Conservation (phyloP, 129 eudicot species). For the Mikania micrantha region DNA sequence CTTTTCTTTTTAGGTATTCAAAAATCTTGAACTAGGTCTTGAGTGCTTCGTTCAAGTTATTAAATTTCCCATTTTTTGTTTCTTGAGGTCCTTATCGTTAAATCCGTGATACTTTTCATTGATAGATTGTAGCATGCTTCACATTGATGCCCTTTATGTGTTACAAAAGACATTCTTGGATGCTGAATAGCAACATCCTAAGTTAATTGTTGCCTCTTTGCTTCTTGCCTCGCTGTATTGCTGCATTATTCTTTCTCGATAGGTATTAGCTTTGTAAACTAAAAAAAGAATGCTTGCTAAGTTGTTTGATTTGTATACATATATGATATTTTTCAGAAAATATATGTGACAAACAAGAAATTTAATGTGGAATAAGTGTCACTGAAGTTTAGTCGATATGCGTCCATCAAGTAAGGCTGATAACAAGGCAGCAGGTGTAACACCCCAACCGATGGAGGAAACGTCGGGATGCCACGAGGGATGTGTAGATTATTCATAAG, state of each 20-base stretch:
- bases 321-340: slow-evolving; percentile 11
- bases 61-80: no score
- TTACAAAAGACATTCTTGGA: neutral
- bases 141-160: neutral
- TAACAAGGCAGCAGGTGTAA: slow-evolving; percentile 70
- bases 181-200: neutral
- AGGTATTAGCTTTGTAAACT: neutral
- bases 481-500: no score
- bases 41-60: no score
- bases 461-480: no score
- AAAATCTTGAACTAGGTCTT: no score
- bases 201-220: neutral
- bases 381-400: slow-evolving; percentile 32
- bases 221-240: neutral
- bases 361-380: slow-evolving; percentile 23
- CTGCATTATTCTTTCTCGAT: neutral
- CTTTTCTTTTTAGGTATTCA: no score
- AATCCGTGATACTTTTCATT: no score
- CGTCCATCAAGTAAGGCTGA: slow-evolving; percentile 71
- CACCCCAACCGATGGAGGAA: no score
- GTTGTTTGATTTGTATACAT: neutral
- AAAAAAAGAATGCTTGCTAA: neutral
- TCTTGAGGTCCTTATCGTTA: no score
- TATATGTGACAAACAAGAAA: slow-evolving; percentile 9
- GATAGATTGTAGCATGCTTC: neutral